Evolutionary conservation across 257 asterid species (phyloP), one percentile per base, ranked within the genome.

Genomic region (Voacanga thouarsii): DNA sequence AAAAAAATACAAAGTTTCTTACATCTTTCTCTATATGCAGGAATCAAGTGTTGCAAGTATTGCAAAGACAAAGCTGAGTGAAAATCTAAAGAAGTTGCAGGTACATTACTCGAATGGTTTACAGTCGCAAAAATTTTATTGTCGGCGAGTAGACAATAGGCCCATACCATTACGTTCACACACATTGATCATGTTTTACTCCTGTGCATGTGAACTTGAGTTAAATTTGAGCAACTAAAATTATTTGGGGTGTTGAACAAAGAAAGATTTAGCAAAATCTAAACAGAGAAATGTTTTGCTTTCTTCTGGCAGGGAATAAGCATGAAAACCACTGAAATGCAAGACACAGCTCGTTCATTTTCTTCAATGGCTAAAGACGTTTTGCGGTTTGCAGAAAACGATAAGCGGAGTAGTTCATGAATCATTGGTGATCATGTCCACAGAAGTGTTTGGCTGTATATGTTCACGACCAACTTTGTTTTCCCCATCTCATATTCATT

Each of bases 281-380:
- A 50, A 45, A 23, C 28, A 21, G 21, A 7, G 56, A 61, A 28
- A 41, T 71, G 71, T n/a, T 72, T 77, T 49, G 71, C n/a, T 65
- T 65, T 18, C 47, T 45, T 69, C n/a, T 71, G 78, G 85, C 90
- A 94, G 97, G 96, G 99, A 19, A 88, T 94, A 87, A 90, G 78
- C 89, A 45, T 92, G 84, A 91, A 86, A 87, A 91, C 97, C 51
- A 82, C 83, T 0, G 97, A 94, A 83, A 94, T 94, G 99, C 97
- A 94, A 75, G 97, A 94, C 77, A 83, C 95, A 5, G 96, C 99
- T 2, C 87, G 79, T 12, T 94, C 99, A 10, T 94, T 94, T 79
- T 92, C 97, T 43, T 83, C 91, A 0, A 87, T 94, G 97, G 97
- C 99, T 8, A 92, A 90, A 74, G 96, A 91, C 79, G 94, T 88